Conservation (phyloP, 345 rosid species). For the Aquilaria sinensis region DNA sequence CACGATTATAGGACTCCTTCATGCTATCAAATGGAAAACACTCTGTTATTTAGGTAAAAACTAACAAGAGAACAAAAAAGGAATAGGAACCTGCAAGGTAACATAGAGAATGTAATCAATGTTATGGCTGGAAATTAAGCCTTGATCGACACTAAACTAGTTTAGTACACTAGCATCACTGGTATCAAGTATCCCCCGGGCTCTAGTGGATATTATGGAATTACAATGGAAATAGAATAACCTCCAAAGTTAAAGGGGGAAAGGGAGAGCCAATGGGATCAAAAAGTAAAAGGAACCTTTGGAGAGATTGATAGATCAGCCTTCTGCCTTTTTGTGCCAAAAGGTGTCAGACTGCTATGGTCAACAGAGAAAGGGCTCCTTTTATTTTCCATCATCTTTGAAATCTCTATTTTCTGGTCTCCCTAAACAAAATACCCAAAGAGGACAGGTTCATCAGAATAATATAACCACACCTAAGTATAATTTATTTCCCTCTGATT, state of each 20-base stretch:
- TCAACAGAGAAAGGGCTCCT: constrained; percentile 62
- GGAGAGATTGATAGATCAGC: constrained; percentile 58
- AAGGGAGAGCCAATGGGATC: background rate
- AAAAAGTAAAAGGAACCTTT: constrained; percentile 44
- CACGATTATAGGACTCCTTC: too few species aligned
- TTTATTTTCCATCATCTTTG: constrained; percentile 89
- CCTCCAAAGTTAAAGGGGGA: background rate
- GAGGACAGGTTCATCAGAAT: constrained; percentile 1
- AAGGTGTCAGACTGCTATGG: constrained; percentile 42
- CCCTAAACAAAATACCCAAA: constrained; percentile 22
- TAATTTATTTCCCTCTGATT: background rate
- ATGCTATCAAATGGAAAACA: too few species aligned
- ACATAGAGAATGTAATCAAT: too few species aligned
- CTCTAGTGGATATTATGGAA: background rate
- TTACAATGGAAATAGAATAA: background rate
- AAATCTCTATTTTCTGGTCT: constrained; percentile 57
- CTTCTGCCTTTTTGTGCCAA: constrained; percentile 70
- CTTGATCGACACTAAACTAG: background rate
- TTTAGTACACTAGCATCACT: background rate
- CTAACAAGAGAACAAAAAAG: too few species aligned
- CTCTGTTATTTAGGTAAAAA: too few species aligned
- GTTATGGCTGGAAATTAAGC: background rate
- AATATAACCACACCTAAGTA: background rate
- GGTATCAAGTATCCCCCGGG: background rate
- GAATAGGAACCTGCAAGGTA: too few species aligned